Conservation (phyloP, 2,329 filamentous ascomycete species). For the Colletotrichum caudatum region DNA sequence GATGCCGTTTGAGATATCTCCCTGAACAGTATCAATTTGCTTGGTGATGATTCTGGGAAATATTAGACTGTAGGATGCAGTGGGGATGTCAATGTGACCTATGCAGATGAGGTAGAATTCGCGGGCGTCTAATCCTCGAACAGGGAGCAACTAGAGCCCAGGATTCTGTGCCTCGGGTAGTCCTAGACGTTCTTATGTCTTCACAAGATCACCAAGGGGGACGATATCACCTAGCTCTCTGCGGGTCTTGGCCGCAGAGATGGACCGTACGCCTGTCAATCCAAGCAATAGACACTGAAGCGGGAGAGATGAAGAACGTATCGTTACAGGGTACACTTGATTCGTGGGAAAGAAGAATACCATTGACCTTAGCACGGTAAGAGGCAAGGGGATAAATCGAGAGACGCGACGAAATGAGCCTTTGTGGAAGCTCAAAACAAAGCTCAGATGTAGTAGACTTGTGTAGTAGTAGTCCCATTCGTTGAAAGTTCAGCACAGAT, state of each 20-base stretch:
- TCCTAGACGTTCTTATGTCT: neutral
- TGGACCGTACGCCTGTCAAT: neutral
- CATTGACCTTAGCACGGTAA: slow-evolving; percentile 12
- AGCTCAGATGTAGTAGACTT: slow-evolving; percentile 20
- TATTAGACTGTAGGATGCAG: neutral
- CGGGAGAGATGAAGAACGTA: neutral
- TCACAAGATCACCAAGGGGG: neutral
- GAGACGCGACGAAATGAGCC: slow-evolving; percentile 29
- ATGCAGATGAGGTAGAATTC: neutral
- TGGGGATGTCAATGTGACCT: neutral
- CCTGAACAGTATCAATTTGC: neutral
- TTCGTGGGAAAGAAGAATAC: neutral
- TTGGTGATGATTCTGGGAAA: neutral
- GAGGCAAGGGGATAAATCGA: slow-evolving; percentile 4
- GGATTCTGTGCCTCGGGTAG: neutral
- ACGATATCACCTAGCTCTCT: neutral
- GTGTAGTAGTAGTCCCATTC: slow-evolving; percentile 18
- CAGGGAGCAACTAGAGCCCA: neutral
- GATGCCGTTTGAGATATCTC: neutral
- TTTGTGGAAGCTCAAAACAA: slow-evolving; percentile 32
- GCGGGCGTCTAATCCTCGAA: neutral
- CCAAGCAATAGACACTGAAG: neutral
- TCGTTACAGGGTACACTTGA: neutral
- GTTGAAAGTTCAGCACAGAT: slow-evolving; percentile 27
- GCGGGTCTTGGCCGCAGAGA: neutral